Percentiles rank a stretch among this genome's conserved stretches.
Conservation (phyloP, 495 filamentous ascomycete genomes). For the Talaromyces ruber region DNA sequence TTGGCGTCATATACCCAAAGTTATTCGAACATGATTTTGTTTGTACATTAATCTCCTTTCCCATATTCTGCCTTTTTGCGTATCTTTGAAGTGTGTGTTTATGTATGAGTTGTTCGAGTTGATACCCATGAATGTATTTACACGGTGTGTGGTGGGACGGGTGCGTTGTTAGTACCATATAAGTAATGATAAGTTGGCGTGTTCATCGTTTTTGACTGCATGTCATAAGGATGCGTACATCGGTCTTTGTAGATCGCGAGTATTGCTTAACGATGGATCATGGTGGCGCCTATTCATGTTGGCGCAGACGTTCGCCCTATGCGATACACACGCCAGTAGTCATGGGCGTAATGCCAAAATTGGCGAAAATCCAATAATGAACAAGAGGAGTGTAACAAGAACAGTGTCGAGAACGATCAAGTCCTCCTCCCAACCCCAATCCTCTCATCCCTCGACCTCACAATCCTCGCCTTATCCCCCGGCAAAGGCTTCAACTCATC, state of each 20-base stretch:
- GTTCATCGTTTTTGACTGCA: background rate
- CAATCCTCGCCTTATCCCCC: conserved; percentile 41
- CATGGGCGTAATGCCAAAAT: background rate
- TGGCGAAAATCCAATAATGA: background rate
- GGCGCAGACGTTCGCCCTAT: background rate
- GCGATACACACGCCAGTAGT: background rate
- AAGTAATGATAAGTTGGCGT: background rate
- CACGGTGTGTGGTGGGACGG: background rate
- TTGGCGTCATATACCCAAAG: background rate
- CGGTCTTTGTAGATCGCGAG: background rate
- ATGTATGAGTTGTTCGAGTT: conserved; percentile 1
- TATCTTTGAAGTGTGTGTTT: background rate
- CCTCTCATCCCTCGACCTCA: conserved; percentile 41
- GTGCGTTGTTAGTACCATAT: background rate
- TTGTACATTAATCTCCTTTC: conserved; percentile 2
- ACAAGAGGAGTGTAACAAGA: background rate
- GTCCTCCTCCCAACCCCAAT: conserved; percentile 24
- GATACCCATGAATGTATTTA: conserved; percentile 2
- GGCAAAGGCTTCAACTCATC: conserved; percentile 51
- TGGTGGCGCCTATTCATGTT: no score
- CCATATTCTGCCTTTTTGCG: background rate
- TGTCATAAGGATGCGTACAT: background rate
- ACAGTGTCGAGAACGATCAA: background rate
- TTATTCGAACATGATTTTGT: background rate
- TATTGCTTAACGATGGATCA: background rate